Base-by-base conservation (phyloP, 225 moss, liverwort and hornwort genomes). In the Polytrichum formosum region DNA sequence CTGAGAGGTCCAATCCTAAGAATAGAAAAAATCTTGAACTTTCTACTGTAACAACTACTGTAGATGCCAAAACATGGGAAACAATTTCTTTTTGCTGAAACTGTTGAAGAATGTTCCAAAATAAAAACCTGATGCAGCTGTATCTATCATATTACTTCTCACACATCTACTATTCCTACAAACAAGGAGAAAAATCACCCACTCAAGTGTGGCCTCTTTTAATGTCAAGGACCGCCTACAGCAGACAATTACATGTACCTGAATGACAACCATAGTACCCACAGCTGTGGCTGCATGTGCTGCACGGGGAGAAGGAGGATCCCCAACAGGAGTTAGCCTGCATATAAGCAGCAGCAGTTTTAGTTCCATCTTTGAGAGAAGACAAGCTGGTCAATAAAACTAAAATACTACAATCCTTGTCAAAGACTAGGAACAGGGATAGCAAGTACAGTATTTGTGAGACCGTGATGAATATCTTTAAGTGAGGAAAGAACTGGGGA, bases 271-370 rank as follows among this genome's bases (percentile, higher is more conserved):
- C 91, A 91, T 93, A 6, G 93, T 93, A 60, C 93, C 93, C 22
- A 93, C 91, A 56, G 92, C 92, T 26, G 92, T 93, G 8, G 92
- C 92, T 73, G 91, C 93, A 84, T 93, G 93, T 19, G 93, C 93
- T 66, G 91, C 91, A 68, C 93, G 87, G 33, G 93, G 93, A 69
- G 93, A 93, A 54, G 93, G 93, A 56, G 93, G 93, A 54, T 93
- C 90, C 35, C 93, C 93, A 61, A 92, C 84, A 67, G 93, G 93
- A n/a, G 64, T 84, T 27, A 93, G 82, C 67, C 92, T 90, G 78
- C 75, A 76, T 18, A 19, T 62, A 46, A 16, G 18, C 59, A 31
- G 4, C 53, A 75, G 54, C 23, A 64, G 21, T 25, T 19, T 6
- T 56, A 53, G 37, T 61, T 74, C 63, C 20, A 80, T 53, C 1